Conservation (phyloP, 2,329 filamentous ascomycete genomes). For the Trichoderma lentiforme region DNA sequence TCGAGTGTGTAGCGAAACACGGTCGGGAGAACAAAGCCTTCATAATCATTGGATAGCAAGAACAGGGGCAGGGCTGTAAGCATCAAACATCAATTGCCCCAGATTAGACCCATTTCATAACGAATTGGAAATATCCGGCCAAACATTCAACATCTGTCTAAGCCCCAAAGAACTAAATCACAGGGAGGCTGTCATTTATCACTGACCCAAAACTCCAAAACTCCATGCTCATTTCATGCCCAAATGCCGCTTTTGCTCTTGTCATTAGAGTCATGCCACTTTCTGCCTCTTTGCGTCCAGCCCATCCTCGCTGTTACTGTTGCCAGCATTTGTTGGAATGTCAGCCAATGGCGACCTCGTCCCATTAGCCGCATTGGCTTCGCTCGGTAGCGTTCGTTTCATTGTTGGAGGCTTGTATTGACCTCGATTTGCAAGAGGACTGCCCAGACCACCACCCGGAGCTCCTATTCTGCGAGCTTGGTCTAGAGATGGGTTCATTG, state of each 20-base stretch:
- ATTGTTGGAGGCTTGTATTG: slow-evolving; percentile 59
- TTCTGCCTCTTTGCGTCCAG: slow-evolving; percentile 53
- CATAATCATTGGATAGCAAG: background rate
- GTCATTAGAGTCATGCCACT: slow-evolving; percentile 30
- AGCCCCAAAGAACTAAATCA: background rate
- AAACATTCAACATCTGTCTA: background rate
- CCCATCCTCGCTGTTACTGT: slow-evolving; percentile 26
- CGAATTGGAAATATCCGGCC: background rate
- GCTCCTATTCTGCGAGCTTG: slow-evolving; percentile 57
- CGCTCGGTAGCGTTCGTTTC: slow-evolving; percentile 45
- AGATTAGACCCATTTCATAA: background rate
- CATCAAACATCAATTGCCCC: background rate
- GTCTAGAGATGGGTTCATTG: slow-evolving; percentile 53
- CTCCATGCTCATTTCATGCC: slow-evolving; percentile 5
- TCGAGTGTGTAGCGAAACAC: background rate
- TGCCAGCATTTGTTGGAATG: slow-evolving; percentile 44
- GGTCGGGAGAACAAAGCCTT: slow-evolving; percentile 21
- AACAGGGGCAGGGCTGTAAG: background rate
- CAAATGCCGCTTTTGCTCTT: background rate
- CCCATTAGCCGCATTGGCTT: slow-evolving; percentile 23
- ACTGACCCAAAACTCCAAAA: slow-evolving; percentile 9
- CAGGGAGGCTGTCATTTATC: background rate
- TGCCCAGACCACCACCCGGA: slow-evolving; percentile 47
- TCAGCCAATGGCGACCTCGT: slow-evolving; percentile 49
- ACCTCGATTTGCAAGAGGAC: slow-evolving; percentile 56